Evolutionary conservation across 2,329 filamentous ascomycete species (phyloP).

Genomic region (Claviceps arundinis): DNA sequence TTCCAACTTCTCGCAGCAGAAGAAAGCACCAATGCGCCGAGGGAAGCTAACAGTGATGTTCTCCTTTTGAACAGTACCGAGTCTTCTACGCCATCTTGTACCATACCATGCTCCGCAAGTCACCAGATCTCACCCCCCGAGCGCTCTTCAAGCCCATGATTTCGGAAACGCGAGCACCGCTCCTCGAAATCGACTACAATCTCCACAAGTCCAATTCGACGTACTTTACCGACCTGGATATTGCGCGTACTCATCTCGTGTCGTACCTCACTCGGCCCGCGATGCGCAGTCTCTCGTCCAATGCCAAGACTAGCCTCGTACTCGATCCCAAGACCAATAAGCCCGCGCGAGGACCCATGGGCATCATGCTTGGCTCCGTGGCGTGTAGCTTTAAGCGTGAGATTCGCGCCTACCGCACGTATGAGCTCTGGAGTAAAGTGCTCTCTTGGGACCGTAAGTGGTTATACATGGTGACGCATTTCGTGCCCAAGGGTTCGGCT

Average conservation of each 20-base stretch:
- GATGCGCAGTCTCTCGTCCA: conserved; percentile 9
- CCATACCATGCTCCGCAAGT: conserved; percentile 38
- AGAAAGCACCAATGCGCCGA: no score
- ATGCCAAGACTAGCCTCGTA: conserved; percentile 25
- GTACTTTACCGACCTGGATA: conserved; percentile 78
- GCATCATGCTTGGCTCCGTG: conserved; percentile 59
- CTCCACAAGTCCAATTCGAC: conserved; percentile 73
- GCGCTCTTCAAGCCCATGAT: conserved; percentile 63
- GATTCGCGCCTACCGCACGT: conserved; percentile 54
- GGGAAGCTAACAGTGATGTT: no score
- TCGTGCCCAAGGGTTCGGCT: conserved; percentile 49
- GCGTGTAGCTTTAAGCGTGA: conserved; percentile 62
- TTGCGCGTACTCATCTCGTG: conserved; percentile 69
- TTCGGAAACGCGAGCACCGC: conserved; percentile 50
- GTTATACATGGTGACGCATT: conserved; percentile 65
- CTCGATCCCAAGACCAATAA: conserved; percentile 32
- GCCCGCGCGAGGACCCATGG: conserved; percentile 39
- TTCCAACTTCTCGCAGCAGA: no score
- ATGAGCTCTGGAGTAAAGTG: conserved; percentile 61
- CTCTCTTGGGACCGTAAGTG: conserved; percentile 71
- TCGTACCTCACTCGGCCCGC: conserved; percentile 47
- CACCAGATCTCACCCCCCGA: conserved; percentile 38
- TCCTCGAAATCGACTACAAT: conserved; percentile 78
- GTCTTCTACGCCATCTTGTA: conserved; percentile 43
- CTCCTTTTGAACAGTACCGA: conserved; percentile 33